Evolutionary conservation across 1,139 yeast genomes (phyloP).

Genomic region (Suhomyces yuchorum): DNA sequence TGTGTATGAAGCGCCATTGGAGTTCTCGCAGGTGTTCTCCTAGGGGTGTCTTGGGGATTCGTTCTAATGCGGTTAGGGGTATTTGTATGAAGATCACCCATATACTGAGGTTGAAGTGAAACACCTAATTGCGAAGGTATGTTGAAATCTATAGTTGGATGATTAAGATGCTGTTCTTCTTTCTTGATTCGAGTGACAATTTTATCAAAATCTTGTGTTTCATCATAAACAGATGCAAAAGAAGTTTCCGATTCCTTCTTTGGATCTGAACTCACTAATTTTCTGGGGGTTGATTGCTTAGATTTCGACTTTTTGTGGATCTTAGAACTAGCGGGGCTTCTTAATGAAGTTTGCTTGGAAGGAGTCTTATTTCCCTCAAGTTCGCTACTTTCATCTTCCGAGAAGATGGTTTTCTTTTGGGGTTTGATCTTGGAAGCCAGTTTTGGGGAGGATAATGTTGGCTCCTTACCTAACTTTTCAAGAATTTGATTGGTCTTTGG

Average conservation of each 20-base stretch:
- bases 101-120: slow-evolving; percentile 20
- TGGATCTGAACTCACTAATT: not conserved
- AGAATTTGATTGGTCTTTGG: not conserved
- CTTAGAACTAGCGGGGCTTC: slow-evolving; percentile 2
- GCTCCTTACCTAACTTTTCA: not conserved
- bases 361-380: not conserved
- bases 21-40: slow-evolving; percentile 11
- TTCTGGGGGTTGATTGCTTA: slow-evolving; percentile 2
- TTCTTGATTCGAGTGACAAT: slow-evolving; percentile 22
- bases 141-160: slow-evolving; percentile 17
- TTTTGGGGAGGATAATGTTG: slow-evolving; percentile 11
- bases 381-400: slow-evolving; percentile 12
- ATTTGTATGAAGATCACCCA: slow-evolving; percentile 14
- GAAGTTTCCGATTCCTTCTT: slow-evolving; percentile 6
- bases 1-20: slow-evolving; percentile 11
- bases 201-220: slow-evolving; percentile 27
- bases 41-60: slow-evolving; percentile 17
- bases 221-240: slow-evolving; percentile 26
- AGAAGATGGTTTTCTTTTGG: slow-evolving; percentile 10
- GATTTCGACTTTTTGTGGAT: slow-evolving; percentile 8
- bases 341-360: not conserved
- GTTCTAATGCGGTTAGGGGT: slow-evolving; percentile 16
- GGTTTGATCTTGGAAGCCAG: slow-evolving; percentile 3
- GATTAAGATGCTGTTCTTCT: slow-evolving; percentile 6
- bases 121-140: slow-evolving; percentile 34